Percentiles rank a stretch among this genome's conserved stretches.
Conservation (phyloP, 805 yeast genomes). For the Metschnikowia orientalis region DNA sequence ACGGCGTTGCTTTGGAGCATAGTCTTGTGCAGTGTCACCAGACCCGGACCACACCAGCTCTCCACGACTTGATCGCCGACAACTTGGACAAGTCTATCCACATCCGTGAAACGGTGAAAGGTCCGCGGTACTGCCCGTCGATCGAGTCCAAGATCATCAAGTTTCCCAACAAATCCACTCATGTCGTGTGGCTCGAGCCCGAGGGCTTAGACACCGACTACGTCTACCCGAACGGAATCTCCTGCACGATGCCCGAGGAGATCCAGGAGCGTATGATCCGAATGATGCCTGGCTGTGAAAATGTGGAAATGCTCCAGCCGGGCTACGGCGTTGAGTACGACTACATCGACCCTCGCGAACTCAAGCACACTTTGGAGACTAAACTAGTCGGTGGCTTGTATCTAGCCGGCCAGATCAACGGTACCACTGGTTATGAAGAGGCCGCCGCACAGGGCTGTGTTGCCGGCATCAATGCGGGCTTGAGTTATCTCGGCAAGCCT, state of each 20-base stretch:
- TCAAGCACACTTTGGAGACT: conserved; percentile 74
- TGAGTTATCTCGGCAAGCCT: conserved; percentile 40
- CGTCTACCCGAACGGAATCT: conserved; percentile 95
- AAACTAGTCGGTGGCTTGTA: conserved; percentile 71
- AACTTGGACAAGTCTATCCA: conserved; percentile 84
- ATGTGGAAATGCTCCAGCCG: conserved; percentile 85
- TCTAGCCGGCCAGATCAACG: conserved; percentile 96
- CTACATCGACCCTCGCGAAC: conserved; percentile 89
- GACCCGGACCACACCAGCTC: conserved; percentile 69
- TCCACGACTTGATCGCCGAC: conserved; percentile 64
- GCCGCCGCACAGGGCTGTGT: conserved; percentile 96
- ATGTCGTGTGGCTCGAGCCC: conserved; percentile 92
- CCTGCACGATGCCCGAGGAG: conserved; percentile 94
- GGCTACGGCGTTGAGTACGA: conserved; percentile 99
- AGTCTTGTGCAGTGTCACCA: conserved; percentile 67
- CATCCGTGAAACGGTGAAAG: conserved; percentile 88
- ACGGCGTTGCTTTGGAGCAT: conserved; percentile 52
- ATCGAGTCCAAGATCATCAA: conserved; percentile 83
- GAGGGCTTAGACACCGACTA: conserved; percentile 85
- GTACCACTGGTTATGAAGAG: conserved; percentile 98
- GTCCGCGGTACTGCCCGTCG: conserved; percentile 97
- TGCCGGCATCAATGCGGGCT: conserved; percentile 95
- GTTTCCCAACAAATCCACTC: conserved; percentile 71
- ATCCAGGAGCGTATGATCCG: conserved; percentile 72
- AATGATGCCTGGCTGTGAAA: conserved; percentile 83